Conservation (phyloP, 106 monocot species). For the Alisma plantagoaquatica region DNA sequence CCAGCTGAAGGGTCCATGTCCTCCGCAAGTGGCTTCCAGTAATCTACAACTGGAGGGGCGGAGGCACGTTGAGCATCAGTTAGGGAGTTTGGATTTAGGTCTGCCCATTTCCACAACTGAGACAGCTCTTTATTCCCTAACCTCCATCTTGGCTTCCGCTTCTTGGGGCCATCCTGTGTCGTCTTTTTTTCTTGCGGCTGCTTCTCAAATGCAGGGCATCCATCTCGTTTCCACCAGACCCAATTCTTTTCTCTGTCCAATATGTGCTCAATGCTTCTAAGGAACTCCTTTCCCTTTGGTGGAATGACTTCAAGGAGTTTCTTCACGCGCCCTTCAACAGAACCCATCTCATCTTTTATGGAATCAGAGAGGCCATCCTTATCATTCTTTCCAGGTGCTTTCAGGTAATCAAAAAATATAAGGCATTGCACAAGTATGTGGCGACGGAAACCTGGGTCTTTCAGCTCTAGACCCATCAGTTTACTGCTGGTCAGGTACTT, state of each 20-base stretch:
- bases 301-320: constrained; percentile 80
- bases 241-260: constrained; percentile 95
- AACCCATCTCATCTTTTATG: constrained; percentile 91
- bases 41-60: constrained; percentile 71
- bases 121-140: constrained; percentile 89
- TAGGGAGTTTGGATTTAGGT: constrained; percentile 96
- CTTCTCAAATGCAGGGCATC: constrained; percentile 87
- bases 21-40: constrained; percentile 98
- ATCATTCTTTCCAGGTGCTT: constrained; percentile 95
- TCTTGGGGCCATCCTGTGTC: constrained; percentile 53
- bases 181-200: constrained; percentile 52
- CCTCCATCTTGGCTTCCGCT: constrained; percentile 87
- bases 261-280: constrained; percentile 89
- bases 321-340: constrained; percentile 87
- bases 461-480: constrained; percentile 97
- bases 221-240: constrained; percentile 99
- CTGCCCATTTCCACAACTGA: constrained; percentile 97
- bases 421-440: constrained; percentile 96
- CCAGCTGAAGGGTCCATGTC: constrained; percentile 96
- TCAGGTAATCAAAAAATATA: constrained; percentile 92
- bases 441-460: constrained; percentile 95
- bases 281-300: constrained; percentile 95
- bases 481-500: constrained; percentile 99
- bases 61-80: constrained; percentile 71
- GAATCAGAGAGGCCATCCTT: constrained; percentile 87